phyloP scores from a whole-genome alignment of 2,329 filamentous ascomycete species.

The Teratosphaeria pseudoeucalypti region DNA sequence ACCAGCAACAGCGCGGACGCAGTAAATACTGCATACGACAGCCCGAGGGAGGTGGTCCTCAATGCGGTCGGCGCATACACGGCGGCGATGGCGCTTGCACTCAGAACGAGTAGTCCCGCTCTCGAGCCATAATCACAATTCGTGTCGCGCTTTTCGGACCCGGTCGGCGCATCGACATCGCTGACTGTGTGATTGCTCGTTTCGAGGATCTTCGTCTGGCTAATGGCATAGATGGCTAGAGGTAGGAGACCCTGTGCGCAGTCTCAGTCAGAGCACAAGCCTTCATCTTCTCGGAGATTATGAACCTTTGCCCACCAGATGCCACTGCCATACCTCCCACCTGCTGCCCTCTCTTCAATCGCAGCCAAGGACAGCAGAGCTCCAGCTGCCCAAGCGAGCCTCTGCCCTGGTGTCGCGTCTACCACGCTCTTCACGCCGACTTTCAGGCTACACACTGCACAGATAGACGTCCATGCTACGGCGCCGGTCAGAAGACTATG shows the following conservation, averaged over 20 bases:
- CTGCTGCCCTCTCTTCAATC: constrained; percentile 36
- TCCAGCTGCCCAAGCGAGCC: constrained; percentile 31
- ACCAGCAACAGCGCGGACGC: constrained; percentile 32
- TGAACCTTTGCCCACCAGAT: constrained; percentile 38
- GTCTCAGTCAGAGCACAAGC: constrained; percentile 16
- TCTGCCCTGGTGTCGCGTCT: constrained; percentile 17
- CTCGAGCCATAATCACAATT: constrained; percentile 16
- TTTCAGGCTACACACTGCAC: constrained; percentile 24
- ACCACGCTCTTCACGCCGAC: constrained; percentile 18
- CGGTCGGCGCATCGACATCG: constrained; percentile 2
- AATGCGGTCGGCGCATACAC: constrained; percentile 26
- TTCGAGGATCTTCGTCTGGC: constrained; percentile 8
- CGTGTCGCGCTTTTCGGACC: constrained; percentile 9
- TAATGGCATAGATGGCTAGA: constrained; percentile 13
- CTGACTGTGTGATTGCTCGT: background rate
- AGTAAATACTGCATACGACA: constrained; percentile 32
- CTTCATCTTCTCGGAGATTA: background rate
- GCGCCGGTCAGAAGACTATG: constrained; percentile 35
- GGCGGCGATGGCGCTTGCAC: constrained; percentile 26
- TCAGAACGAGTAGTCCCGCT: constrained; percentile 23
- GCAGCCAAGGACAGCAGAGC: constrained; percentile 31
- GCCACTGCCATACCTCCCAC: constrained; percentile 24
- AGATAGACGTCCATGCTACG: constrained; percentile 33
- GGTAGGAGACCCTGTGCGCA: constrained; percentile 20
- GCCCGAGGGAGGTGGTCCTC: constrained; percentile 29